Conservation (phyloP, 371 early-diverging fungal species). For the Saksenaea vasiformis region DNA sequence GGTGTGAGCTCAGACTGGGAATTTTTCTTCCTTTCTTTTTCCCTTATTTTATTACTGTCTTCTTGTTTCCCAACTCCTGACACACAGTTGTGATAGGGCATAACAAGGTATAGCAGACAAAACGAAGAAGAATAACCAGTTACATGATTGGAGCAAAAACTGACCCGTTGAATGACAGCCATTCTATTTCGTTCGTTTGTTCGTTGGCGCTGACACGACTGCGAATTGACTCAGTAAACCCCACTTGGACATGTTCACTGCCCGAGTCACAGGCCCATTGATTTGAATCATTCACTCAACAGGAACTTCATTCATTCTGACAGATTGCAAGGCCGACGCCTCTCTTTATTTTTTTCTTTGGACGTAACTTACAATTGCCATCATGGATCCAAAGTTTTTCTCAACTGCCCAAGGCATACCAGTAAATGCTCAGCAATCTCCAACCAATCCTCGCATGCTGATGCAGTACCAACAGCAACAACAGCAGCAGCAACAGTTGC, state of each 20-base stretch:
- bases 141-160: neutral
- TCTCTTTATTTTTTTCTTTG: constrained; percentile 2
- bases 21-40: too few species aligned
- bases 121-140: too few species aligned
- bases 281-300: too few species aligned
- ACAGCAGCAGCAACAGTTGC: constrained; percentile 30
- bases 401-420: constrained; percentile 33
- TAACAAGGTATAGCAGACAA: too few species aligned
- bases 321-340: neutral
- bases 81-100: too few species aligned
- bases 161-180: too few species aligned
- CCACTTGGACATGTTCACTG: too few species aligned
- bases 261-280: neutral
- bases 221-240: neutral
- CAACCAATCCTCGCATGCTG: constrained; percentile 35
- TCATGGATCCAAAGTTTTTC: constrained; percentile 49
- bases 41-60: too few species aligned
- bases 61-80: too few species aligned
- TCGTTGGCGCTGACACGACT: neutral
- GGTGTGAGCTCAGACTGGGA: too few species aligned
- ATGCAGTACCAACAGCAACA: constrained; percentile 36
- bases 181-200: neutral
- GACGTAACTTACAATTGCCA: neutral
- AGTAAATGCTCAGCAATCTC: constrained; percentile 28
- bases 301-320: neutral